Evolutionary conservation across 148 eudicot genomes (phyloP).

Genomic region (Vaccinium myrtillus): DNA sequence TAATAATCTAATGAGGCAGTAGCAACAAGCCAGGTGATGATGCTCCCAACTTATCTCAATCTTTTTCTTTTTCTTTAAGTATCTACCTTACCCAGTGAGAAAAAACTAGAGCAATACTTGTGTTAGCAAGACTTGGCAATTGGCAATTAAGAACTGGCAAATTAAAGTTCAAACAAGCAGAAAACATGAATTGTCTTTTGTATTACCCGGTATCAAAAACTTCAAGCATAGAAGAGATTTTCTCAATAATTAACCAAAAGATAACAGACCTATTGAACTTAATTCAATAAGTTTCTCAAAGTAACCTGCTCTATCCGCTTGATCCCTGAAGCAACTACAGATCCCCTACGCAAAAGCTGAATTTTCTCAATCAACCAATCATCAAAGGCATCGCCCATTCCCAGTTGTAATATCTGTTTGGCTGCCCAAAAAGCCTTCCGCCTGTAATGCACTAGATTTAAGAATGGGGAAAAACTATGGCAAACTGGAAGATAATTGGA

Average conservation of each 20-base stretch:
- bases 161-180: neutral
- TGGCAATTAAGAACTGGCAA: neutral
- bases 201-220: neutral
- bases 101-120: neutral
- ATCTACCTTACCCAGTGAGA: neutral
- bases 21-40: neutral
- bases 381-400: slow-evolving; percentile 99
- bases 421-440: slow-evolving; percentile 98
- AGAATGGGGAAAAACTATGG: neutral
- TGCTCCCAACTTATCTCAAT: neutral
- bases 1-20: neutral
- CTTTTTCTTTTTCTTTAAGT: neutral
- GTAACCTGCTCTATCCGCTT: slow-evolving; percentile 83
- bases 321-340: slow-evolving; percentile 86
- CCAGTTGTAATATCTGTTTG: slow-evolving; percentile 89
- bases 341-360: slow-evolving; percentile 74
- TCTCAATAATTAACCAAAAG: slow-evolving; percentile 3
- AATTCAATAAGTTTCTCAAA: slow-evolving; percentile 10
- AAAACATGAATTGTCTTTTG: neutral
- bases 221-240: slow-evolving; percentile 3
- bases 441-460: slow-evolving; percentile 37
- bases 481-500: slow-evolving; percentile 6
- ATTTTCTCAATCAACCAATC: slow-evolving; percentile 99
- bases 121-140: neutral
- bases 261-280: slow-evolving; percentile 7